Evolutionary conservation across 2,329 filamentous ascomycete genomes (phyloP).

Genomic region (Uncinocarpus reesii): DNA sequence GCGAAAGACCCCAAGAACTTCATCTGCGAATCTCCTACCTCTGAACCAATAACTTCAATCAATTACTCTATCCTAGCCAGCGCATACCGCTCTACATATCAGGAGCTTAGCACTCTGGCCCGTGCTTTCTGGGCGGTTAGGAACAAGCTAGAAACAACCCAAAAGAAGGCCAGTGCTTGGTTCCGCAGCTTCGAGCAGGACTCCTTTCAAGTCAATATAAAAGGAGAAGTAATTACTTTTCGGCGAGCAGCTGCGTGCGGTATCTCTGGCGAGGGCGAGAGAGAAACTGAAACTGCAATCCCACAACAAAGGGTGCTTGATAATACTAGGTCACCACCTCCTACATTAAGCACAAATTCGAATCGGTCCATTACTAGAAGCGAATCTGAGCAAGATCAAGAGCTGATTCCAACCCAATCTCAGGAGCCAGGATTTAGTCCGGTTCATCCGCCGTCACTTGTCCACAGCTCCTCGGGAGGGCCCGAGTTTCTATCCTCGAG

Average conservation of each 20-base stretch:
- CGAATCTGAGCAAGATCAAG: neutral
- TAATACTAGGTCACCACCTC: slow-evolving; percentile 2
- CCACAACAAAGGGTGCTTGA: neutral
- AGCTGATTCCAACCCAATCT: slow-evolving; percentile 14
- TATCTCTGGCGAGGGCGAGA: neutral
- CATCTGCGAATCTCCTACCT: neutral
- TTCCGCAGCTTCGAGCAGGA: slow-evolving; percentile 23
- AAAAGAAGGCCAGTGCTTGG: slow-evolving; percentile 27
- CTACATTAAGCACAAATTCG: neutral
- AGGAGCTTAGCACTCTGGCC: slow-evolving; percentile 23
- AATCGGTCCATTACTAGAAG: neutral
- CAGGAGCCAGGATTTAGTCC: slow-evolving; percentile 14
- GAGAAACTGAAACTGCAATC: neutral
- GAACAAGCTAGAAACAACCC: slow-evolving; percentile 26
- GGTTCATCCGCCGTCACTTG: neutral
- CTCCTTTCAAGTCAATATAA: slow-evolving; percentile 24
- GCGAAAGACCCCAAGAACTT: neutral
- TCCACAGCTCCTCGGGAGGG: slow-evolving; percentile 15
- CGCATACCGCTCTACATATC: slow-evolving; percentile 28
- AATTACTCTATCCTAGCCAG: slow-evolving; percentile 17
- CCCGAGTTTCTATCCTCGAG: slow-evolving; percentile 4
- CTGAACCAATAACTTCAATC: neutral
- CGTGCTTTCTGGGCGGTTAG: slow-evolving; percentile 24
- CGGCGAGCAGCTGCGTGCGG: slow-evolving; percentile 16
- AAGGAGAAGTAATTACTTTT: slow-evolving; percentile 24